Evolutionary conservation across 2,329 filamentous ascomycete genomes (phyloP), one percentile per base, ranked within the genome.

Genomic region (Hymenoscyphus fraxineus): DNA sequence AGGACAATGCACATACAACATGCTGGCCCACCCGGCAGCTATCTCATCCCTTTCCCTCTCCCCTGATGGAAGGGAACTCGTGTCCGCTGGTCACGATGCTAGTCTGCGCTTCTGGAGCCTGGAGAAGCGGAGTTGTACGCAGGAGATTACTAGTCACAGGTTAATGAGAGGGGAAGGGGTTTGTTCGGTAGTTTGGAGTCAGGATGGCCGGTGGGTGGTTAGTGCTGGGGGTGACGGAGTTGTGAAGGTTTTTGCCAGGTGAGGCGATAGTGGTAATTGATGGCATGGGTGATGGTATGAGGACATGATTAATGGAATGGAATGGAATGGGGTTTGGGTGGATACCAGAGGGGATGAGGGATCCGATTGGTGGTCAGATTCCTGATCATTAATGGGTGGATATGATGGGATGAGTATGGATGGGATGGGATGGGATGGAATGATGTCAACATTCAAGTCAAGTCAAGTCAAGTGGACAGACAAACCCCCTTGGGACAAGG

Each of bases 1-100:
- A 98, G 95, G 95, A 64, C 95, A 99, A 92, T 97, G 93, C 80
- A 98, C 95, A 68, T 99, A 99, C 79, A 96, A 91, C 73, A 99
- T 99, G 95, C 87, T 98, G 65, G 95, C 95, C 6, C 95, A 99
- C 73, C 93, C 95, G 0, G 90, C 93, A 2, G 89, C 95, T 64
- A 97, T 99, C 70, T 96, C 95, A 1, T 90, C 91, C 32, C 84
- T 99, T 5, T 96, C 92, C 0, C 85, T 99, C 22, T 97, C 92
- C 70, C 95, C 94, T 15, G 94, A 98, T 74, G 93, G 94, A 57
- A 88, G 90, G 65, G 95, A 99, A 80, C 88, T 97, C 12, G 94
- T 99, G 59, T 97, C 93, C 57, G 95, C 93, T 1, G 95, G 95
- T 27, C 95, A 99, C 76, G 95, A 99, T 76, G 94, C 94, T 61